These are phyloP conservation scores for Lepiota brunneoincarnata DNA, from an alignment of 768 basidiomycete genomes.

Conservation along the genomic window DNA sequence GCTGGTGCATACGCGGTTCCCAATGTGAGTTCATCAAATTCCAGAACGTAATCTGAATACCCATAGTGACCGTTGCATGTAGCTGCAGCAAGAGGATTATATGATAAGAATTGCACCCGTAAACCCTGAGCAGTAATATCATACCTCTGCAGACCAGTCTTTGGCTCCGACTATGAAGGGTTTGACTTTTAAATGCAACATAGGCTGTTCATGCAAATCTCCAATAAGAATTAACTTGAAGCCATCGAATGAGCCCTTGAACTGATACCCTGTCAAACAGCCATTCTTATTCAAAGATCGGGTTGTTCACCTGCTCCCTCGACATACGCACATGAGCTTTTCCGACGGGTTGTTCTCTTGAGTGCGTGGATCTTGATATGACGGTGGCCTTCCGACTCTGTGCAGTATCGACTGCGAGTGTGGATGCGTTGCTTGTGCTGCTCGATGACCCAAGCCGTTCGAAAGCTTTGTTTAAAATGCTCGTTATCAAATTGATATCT, in stretches of 20 bases:
- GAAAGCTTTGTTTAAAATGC: slow-evolving; percentile 84
- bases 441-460: slow-evolving; percentile 39
- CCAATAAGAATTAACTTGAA: slow-evolving; percentile 93
- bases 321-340: slow-evolving; percentile 52
- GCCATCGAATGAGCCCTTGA: slow-evolving; percentile 85
- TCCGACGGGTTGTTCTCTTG: slow-evolving; percentile 22
- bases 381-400: slow-evolving; percentile 8
- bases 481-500: slow-evolving; percentile 85
- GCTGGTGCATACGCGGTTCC: slow-evolving; percentile 72
- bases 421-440: neutral
- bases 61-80: slow-evolving; percentile 78
- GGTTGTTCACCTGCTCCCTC: slow-evolving; percentile 69
- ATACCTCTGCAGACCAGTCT: slow-evolving; percentile 93
- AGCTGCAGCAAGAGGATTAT: slow-evolving; percentile 45
- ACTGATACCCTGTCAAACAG: slow-evolving; percentile 36
- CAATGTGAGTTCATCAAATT: slow-evolving; percentile 97
- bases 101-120: neutral
- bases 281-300: neutral
- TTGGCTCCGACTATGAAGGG: slow-evolving; percentile 80
- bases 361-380: slow-evolving; percentile 3
- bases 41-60: slow-evolving; percentile 90
- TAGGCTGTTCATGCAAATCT: slow-evolving; percentile 91
- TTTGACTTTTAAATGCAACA: slow-evolving; percentile 85
- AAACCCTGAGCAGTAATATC: slow-evolving; percentile 14
- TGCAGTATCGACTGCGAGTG: neutral